Base-by-base conservation (phyloP, 208 protist genomes). In the Trypanosoma avium region DNA sequence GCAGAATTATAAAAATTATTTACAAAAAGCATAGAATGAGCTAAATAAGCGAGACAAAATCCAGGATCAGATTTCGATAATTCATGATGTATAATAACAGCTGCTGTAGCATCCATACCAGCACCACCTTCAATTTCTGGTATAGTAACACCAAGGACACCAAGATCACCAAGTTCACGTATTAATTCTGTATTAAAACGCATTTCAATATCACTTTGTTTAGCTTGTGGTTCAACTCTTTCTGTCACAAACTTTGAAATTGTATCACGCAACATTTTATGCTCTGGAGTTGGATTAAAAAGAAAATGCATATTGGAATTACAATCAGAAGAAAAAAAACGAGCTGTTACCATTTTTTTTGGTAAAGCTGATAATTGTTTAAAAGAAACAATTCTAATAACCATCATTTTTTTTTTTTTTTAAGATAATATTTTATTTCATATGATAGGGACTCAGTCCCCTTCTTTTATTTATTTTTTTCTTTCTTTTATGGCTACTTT, bases 91-190 rank as follows among this genome's bases (percentile, higher is more conserved):
- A 92, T 60, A 57, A 92, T 92, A 4, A 86, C 76, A 0, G 84
- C 80, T 1, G 88, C 84, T 10, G 82, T 86, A 13, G 84, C 64
- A 54, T 96, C 93, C 60, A 98, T 71, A 59, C 79, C 93, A 29
- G 84, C 75, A 36, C 96, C 97, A 60, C 96, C 96, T 57, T 97
- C 87, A 45, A 86, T 75, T 36, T 86, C 77, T 1, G 95, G 85
- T n/a, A 94, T 82, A 3, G 97, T 99, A 22, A 98, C 89, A 22
- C 97, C 97, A n/a, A 98, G 82, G 29, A 98, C 61, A 10, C 97
- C 97, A 19, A 97, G 62, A n/a, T 97, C 90, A 32, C 92, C 97
- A 5, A 97, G 69, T 54, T 98, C 90, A 10, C 79, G 75, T 82
- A 98, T 98, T 26, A 99, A 80, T 15, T 97, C 73, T 10, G 60